A percentile compares a stretch with the other conserved stretches of the same genome.
phyloP scores from a whole-genome alignment of 2,329 filamentous ascomycete genomes.

The Diplocarpon rosae region DNA sequence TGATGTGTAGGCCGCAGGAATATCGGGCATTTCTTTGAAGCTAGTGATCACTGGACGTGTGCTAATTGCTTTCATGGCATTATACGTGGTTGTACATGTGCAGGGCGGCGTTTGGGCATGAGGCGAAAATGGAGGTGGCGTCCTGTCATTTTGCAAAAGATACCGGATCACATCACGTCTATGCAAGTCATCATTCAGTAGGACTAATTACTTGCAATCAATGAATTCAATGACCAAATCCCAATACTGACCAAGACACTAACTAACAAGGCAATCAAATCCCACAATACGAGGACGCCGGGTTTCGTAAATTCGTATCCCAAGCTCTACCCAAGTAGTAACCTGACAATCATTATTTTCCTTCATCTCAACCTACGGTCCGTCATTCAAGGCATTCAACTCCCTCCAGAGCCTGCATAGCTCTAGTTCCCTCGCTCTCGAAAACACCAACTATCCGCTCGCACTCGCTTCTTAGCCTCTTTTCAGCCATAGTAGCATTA shows the following conservation, averaged over 20 bases:
- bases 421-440: conserved; percentile 70
- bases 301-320: conserved; percentile 4
- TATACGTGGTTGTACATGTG: too few relatives aligned
- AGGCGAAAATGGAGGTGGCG: too few relatives aligned
- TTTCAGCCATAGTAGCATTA: conserved; percentile 72
- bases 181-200: too few relatives aligned
- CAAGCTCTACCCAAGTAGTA: neutral
- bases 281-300: conserved; percentile 5
- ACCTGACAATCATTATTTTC: neutral
- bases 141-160: too few relatives aligned
- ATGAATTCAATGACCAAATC: conserved; percentile 3
- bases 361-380: neutral
- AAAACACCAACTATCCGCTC: conserved; percentile 75
- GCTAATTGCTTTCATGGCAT: too few relatives aligned
- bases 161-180: too few relatives aligned
- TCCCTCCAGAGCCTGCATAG: conserved; percentile 67
- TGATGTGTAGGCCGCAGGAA: conserved; percentile 4
- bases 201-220: neutral
- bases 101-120: too few relatives aligned
- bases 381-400: conserved; percentile 32
- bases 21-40: neutral
- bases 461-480: conserved; percentile 67
- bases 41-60: too few relatives aligned
- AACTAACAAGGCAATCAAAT: neutral
- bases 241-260: neutral